These are phyloP conservation scores for Abortiporus biennis DNA, from an alignment of 1,284 basidiomycete genomes.

Conservation along the genomic window DNA sequence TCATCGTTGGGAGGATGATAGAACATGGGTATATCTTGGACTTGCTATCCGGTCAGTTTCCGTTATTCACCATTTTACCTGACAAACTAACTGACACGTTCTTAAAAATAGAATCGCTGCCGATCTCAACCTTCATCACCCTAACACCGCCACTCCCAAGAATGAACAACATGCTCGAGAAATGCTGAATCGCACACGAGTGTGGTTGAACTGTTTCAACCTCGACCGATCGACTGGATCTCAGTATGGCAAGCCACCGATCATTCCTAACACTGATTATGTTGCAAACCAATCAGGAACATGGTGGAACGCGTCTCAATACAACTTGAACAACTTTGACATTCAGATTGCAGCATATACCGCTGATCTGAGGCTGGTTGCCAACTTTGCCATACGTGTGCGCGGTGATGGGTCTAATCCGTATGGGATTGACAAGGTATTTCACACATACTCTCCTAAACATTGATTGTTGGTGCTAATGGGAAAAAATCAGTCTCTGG, in stretches of 20 bases:
- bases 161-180: slow-evolving; percentile 76
- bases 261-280: slow-evolving; percentile 70
- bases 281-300: slow-evolving; percentile 66
- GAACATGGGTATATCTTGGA: slow-evolving; percentile 75
- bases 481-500: slow-evolving; percentile 43
- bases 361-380: slow-evolving; percentile 58
- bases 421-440: slow-evolving; percentile 65
- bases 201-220: slow-evolving; percentile 86
- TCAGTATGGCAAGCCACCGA: slow-evolving; percentile 78
- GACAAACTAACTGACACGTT: no score
- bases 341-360: slow-evolving; percentile 74
- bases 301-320: slow-evolving; percentile 69
- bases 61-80: no score
- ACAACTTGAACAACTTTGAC: slow-evolving; percentile 68
- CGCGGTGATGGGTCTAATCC: slow-evolving; percentile 71
- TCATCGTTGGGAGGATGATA: slow-evolving; percentile 73
- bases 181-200: slow-evolving; percentile 79
- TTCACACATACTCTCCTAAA: not conserved
- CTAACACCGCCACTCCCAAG: slow-evolving; percentile 57
- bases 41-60: slow-evolving; percentile 64
- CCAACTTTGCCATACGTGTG: slow-evolving; percentile 53
- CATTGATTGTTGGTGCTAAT: not conserved
- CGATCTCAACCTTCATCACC: slow-evolving; percentile 79
- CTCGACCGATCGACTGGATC: slow-evolving; percentile 76
- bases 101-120: slow-evolving; percentile 54